These are phyloP conservation scores for Penicillium lagena DNA, from an alignment of 495 filamentous ascomycete species.

Conservation along the genomic window DNA sequence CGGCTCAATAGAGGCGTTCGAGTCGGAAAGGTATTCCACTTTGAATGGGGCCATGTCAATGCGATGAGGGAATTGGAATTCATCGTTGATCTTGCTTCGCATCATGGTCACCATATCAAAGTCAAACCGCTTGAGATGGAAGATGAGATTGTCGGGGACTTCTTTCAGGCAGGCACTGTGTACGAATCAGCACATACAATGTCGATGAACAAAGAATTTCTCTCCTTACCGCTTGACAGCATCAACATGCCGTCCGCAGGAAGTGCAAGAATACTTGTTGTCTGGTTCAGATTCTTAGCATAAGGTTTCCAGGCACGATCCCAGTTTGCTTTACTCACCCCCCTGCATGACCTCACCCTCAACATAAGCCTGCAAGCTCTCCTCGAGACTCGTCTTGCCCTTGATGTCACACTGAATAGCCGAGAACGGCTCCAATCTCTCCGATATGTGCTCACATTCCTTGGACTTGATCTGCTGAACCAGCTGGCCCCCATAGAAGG, in stretches of 20 bases:
- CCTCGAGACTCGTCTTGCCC: slow-evolving; percentile 74
- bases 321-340: slow-evolving; percentile 38
- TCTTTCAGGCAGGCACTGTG: slow-evolving; percentile 81
- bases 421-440: slow-evolving; percentile 82
- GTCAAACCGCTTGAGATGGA: slow-evolving; percentile 94
- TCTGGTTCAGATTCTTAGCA: slow-evolving; percentile 42
- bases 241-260: slow-evolving; percentile 84
- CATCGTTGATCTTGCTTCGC: slow-evolving; percentile 92
- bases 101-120: slow-evolving; percentile 81
- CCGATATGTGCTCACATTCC: slow-evolving; percentile 90
- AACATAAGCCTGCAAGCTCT: slow-evolving; percentile 89
- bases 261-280: slow-evolving; percentile 96
- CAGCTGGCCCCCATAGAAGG: slow-evolving; percentile 85
- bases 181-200: neutral
- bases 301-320: neutral
- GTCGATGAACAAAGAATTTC: neutral
- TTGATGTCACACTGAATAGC: slow-evolving; percentile 97
- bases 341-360: slow-evolving; percentile 97
- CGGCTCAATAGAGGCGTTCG: slow-evolving; percentile 37
- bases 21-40: slow-evolving; percentile 72
- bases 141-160: slow-evolving; percentile 89
- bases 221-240: slow-evolving; percentile 73
- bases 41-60: slow-evolving; percentile 93
- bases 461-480: slow-evolving; percentile 94
- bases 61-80: slow-evolving; percentile 75